A percentile compares a stretch with the other conserved stretches of the same genome.
These are phyloP conservation scores for Xerocomus potaroensis DNA, from an alignment of 768 basidiomycete genomes.

Conservation along the genomic window DNA sequence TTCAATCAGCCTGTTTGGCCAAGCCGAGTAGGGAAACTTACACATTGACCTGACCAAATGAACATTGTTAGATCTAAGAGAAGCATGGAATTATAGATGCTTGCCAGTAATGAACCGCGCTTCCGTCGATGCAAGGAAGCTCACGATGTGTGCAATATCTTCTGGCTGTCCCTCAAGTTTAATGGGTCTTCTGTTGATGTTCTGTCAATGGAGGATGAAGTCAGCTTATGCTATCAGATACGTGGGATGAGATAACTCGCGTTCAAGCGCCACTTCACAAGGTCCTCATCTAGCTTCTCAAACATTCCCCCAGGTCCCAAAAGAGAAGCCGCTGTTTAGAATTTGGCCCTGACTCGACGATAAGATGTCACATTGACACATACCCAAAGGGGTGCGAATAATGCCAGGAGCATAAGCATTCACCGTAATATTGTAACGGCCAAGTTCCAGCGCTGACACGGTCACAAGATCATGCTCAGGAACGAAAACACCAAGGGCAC, in stretches of 20 bases:
- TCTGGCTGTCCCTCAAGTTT: conserved; percentile 25
- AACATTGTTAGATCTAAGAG: not conserved
- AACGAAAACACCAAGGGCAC: not conserved
- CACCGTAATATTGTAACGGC: conserved; percentile 34
- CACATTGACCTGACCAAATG: not conserved
- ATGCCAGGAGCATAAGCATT: conserved; percentile 39
- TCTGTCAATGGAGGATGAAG: not conserved
- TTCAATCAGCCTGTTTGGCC: not conserved
- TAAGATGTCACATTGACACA: not conserved
- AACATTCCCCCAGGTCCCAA: not conserved
- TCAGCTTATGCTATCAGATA: not conserved
- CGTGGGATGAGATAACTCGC: conserved; percentile 2
- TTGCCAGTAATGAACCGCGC: conserved; percentile 19
- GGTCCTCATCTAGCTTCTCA: not conserved
- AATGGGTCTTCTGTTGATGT: not conserved
- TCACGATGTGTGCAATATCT: conserved; percentile 34
- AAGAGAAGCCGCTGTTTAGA: not conserved
- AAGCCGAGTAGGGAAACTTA: not conserved
- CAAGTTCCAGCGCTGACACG: conserved; percentile 27
- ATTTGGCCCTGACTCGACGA: not conserved
- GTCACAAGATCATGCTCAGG: not conserved
- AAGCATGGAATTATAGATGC: not conserved
- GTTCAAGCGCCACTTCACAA: not conserved
- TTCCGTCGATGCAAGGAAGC: conserved; percentile 35
- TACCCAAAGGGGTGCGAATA: conserved; percentile 31